Evolutionary conservation across 1,284 basidiomycete genomes (phyloP), one percentile per base, ranked within the genome.

Genomic region (Bjerkandera adusta): DNA sequence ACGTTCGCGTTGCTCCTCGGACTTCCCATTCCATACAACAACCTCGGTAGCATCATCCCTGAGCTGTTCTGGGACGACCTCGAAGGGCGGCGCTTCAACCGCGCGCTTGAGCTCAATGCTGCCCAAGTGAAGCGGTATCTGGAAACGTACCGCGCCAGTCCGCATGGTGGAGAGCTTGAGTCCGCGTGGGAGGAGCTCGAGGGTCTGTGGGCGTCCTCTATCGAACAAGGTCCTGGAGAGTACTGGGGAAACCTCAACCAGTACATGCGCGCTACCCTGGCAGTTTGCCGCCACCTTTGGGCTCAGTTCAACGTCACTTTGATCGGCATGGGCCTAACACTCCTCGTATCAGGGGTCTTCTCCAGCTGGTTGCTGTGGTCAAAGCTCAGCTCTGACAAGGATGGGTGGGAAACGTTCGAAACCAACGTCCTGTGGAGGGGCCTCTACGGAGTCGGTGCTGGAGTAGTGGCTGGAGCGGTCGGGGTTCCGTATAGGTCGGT

Each of bases 1-100:
- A 89, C 93, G 0, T 66, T 99, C 24, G 85, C 93, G 2, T 77
- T 98, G n/a, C 79, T 97, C 6, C 82, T 99, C 10, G 95, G 96
- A 16, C 68, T 97, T 2, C 92, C 94, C 0, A 89, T 99, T 39
- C 97, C 97, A 0, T 98, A 89, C 72, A 97, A 96, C 68, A 97
- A 92, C 57, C 83, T 99, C 12, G 97, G 97, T 0, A 81, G 77
- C 1, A 70, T 97, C 48, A 91, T 99, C 20, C 96, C 96, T 0
- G 95, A 99, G 61, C 68, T 94, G 13, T 98, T 99, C 64, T 64
- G 67, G 53, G 64, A 63, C 22, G 58, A 61, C 48, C 56, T 29
- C 38, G 42, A 54, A 1, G 62, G 60, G 5, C 54, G 53, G 4
- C 50, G 55, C 7, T 64, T 66, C 35, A 48, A 72, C 16, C 69